Evolutionary conservation across 2,329 filamentous ascomycete species (phyloP), one percentile per base, ranked within the genome.

Genomic region (Colletotrichum phormii): DNA sequence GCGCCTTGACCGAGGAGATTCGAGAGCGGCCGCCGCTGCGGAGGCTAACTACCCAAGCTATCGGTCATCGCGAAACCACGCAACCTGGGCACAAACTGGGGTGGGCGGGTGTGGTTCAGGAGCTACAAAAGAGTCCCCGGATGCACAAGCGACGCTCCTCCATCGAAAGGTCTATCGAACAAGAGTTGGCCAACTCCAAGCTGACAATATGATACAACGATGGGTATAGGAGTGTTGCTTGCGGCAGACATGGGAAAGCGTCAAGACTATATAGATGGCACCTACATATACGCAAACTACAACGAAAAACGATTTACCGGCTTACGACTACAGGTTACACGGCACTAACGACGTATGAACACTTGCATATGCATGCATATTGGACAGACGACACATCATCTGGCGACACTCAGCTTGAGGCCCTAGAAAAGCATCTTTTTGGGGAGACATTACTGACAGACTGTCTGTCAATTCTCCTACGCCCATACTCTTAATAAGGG

Each of bases 61-160:
- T 89, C 73, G 87, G 88, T 9, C 87, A 89, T 75, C 84, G 84
- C 74, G 86, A 89, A 63, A 83, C 84, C 57, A 81, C 85, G 42
- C 83, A 83, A 57, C 81, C 82, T 51, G 82, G 82, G 24, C 88
- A 89, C 64, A 86, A 86, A 66, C 82, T 83, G 74, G 89, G 89
- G 31, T 92, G 90, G 90, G 88, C 88, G 24, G 89, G 89, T 31
- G 90, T 92, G 6, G 88, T 92, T 26, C 84, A 89, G 66, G 90
- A 92, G 77, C 81, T 92, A 62, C 90, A 92, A 78, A 87, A 82
- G 67, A 91, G 89, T 29, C 90, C 90, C 2, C 80, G 87, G 68
- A 86, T 92, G 83, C 89, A 90, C 62, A 88, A 90, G 77, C 85
- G 90, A 18, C 89, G 90, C 77, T 88, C 89, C n/a, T 90, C 88